A percentile compares a stretch with the other conserved stretches of the same genome.
These are phyloP conservation scores for Alternaria sp. DNA, from an alignment of 2,329 filamentous ascomycete genomes.

Conservation along the genomic window DNA sequence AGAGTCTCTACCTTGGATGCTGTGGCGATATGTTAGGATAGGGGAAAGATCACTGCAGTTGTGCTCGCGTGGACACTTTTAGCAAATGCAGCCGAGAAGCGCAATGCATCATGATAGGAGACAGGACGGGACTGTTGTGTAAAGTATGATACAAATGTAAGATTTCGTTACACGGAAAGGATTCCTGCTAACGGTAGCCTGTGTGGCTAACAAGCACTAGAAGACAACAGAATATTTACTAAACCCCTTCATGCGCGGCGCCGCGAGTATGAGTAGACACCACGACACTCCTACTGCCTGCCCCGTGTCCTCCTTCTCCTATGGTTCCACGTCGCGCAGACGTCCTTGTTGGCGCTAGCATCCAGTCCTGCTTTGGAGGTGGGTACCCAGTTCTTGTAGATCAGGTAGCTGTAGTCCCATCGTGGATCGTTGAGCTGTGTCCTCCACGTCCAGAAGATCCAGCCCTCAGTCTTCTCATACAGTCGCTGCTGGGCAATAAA, in stretches of 20 bases:
- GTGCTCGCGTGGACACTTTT: neutral
- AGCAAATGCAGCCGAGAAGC: neutral
- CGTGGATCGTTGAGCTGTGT: constrained; percentile 55
- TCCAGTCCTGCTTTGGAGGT: constrained; percentile 5
- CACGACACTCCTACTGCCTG: neutral
- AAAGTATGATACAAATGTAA: neutral
- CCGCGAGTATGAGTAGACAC: neutral
- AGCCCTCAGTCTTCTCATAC: constrained; percentile 63
- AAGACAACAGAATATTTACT: neutral
- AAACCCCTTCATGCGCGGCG: neutral
- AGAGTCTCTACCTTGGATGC: neutral
- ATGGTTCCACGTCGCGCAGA: constrained; percentile 7
- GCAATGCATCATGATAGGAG: neutral
- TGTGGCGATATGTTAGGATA: neutral
- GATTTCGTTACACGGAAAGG: neutral
- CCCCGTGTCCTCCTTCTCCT: neutral
- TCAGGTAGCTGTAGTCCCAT: constrained; percentile 54
- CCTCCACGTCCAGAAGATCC: constrained; percentile 70
- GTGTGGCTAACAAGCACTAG: neutral
- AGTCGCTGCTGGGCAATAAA: constrained; percentile 63
- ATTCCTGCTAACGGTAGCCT: neutral
- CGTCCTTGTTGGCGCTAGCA: constrained; percentile 1
- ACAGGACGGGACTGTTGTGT: neutral
- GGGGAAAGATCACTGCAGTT: neutral
- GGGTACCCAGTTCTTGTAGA: constrained; percentile 11